phyloP scores from a whole-genome alignment of 2,329 filamentous ascomycete genomes.

The Dactylella cylindrospora region DNA sequence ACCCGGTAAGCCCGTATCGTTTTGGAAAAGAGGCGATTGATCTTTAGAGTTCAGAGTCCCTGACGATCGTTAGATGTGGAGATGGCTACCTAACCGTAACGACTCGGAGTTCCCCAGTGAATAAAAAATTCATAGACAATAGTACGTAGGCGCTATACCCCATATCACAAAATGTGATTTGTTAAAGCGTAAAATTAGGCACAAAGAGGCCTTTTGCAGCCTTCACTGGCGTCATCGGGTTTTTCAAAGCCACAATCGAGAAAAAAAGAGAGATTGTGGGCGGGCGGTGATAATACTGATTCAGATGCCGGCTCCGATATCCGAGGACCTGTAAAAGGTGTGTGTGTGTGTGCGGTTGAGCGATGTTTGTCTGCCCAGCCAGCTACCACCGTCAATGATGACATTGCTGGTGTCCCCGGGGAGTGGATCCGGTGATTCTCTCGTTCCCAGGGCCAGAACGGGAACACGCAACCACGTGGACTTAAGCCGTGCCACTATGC shows the following conservation, averaged over 20 bases:
- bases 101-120: too few relatives aligned
- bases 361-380: too few relatives aligned
- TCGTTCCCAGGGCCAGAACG: slow-evolving; percentile 37
- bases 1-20: neutral
- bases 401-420: too few relatives aligned
- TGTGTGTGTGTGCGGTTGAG: too few relatives aligned
- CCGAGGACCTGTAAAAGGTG: slow-evolving; percentile 12
- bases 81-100: slow-evolving; percentile 28
- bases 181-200: too few relatives aligned
- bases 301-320: slow-evolving; percentile 5
- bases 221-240: slow-evolving; percentile 2
- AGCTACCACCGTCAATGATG: slow-evolving; percentile 20
- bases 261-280: slow-evolving; percentile 1
- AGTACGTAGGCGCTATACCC: too few relatives aligned
- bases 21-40: slow-evolving; percentile 4
- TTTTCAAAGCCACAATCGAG: slow-evolving; percentile 9
- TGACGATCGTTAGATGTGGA: slow-evolving; percentile 16
- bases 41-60: too few relatives aligned
- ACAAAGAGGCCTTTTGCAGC: too few relatives aligned
- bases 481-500: slow-evolving; percentile 18
- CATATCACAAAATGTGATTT: too few relatives aligned
- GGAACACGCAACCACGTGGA: slow-evolving; percentile 43
- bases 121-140: too few relatives aligned
- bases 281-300: neutral
- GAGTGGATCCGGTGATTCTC: slow-evolving; percentile 9